phyloP scores from a whole-genome alignment of 768 basidiomycete species.

The Naganishia vaughanmartiniae region DNA sequence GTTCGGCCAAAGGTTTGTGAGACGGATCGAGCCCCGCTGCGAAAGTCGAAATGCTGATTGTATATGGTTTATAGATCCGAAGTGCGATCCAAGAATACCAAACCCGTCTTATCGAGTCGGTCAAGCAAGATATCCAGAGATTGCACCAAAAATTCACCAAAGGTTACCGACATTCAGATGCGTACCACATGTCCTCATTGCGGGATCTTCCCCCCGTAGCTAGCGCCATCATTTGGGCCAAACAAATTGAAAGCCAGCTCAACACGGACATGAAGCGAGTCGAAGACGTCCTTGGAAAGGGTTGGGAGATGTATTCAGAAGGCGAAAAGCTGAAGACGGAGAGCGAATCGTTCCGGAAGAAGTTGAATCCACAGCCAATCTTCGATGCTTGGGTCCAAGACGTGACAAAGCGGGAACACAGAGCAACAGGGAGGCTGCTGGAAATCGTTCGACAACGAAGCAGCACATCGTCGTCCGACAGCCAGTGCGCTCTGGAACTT shows the following conservation, averaged over 20 bases:
- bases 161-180: constrained; percentile 90
- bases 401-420: constrained; percentile 88
- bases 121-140: constrained; percentile 95
- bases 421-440: constrained; percentile 71
- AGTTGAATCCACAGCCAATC: constrained; percentile 88
- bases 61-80: constrained; percentile 65
- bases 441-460: constrained; percentile 63
- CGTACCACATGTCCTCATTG: constrained; percentile 98
- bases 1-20: constrained; percentile 81
- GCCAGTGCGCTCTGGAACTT: constrained; percentile 66
- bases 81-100: constrained; percentile 99
- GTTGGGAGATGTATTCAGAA: constrained; percentile 99
- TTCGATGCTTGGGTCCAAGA: constrained; percentile 96
- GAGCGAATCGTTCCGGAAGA: constrained; percentile 84
- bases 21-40: not conserved
- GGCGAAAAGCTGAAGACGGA: constrained; percentile 95
- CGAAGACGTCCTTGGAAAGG: constrained; percentile 93
- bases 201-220: constrained; percentile 98
- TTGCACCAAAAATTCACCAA: constrained; percentile 98
- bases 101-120: constrained; percentile 95
- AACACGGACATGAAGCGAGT: constrained; percentile 97
- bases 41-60: not conserved
- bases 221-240: constrained; percentile 96
- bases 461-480: constrained; percentile 24
- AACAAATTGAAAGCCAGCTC: constrained; percentile 96